A percentile compares a stretch with the other conserved stretches of the same genome.
phyloP scores from a whole-genome alignment of 177 flowering plant genomes.

The Vitis hybrid region DNA sequence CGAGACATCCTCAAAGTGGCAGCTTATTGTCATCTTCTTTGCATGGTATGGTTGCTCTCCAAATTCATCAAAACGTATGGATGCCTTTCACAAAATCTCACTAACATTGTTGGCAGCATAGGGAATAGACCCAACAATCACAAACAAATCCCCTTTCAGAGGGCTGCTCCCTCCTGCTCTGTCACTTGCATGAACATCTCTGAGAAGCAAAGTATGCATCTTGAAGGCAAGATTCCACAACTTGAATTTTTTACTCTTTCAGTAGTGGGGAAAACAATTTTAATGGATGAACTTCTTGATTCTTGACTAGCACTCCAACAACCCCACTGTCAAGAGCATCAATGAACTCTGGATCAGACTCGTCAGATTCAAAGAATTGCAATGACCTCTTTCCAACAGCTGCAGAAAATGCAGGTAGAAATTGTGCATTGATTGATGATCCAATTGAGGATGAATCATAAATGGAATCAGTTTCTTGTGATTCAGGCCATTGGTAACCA shows the following conservation, averaged over 20 bases:
- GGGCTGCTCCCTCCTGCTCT: no score
- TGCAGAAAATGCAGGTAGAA: conserved; percentile 85
- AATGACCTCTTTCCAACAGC: conserved; percentile 73
- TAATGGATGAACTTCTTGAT: conserved; percentile 61
- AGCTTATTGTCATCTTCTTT: no score
- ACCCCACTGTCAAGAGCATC: conserved; percentile 68
- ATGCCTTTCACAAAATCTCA: no score
- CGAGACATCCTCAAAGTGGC: no score
- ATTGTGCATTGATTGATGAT: conserved; percentile 61
- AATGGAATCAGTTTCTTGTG: conserved; percentile 64
- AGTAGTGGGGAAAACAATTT: conserved; percentile 75
- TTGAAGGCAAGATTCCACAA: no score
- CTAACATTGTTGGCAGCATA: no score
- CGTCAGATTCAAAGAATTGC: conserved; percentile 64
- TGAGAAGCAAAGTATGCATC: no score
- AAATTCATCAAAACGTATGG: no score
- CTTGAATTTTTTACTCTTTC: conserved; percentile 61
- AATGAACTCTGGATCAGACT: conserved; percentile 82
- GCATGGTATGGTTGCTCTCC: no score
- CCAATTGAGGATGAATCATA: conserved; percentile 88
- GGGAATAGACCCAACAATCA: no score
- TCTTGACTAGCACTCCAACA: conserved; percentile 83
- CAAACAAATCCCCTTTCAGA: no score
- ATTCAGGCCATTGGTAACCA: conserved; percentile 79
- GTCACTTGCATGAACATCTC: conserved; percentile 10